phyloP scores from a whole-genome alignment of 257 asterid species.

The Haberlea rhodopensis region DNA sequence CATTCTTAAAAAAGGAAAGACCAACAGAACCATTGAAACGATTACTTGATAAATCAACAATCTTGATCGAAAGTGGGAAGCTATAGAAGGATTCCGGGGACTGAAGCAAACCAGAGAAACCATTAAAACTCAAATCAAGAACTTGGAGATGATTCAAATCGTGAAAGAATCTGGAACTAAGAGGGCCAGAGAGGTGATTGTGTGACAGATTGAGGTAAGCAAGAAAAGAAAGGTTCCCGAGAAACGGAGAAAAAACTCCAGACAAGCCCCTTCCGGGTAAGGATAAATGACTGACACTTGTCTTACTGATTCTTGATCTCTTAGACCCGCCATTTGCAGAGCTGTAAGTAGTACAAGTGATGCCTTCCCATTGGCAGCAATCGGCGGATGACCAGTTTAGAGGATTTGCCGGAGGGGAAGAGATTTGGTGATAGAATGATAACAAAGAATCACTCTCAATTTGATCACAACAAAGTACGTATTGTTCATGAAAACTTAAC shows the following conservation, averaged over 20 bases:
- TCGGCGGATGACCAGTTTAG: constrained; percentile 32
- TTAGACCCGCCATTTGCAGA: background rate
- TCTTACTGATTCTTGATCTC: too few relatives aligned
- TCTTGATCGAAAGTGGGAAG: constrained; percentile 18
- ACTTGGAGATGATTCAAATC: constrained; percentile 9
- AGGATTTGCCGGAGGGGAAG: constrained; percentile 8
- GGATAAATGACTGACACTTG: constrained; percentile 20
- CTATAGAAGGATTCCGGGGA: background rate
- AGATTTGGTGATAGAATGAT: constrained; percentile 23
- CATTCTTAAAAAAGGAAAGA: constrained; percentile 22
- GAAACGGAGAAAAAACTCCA: constrained; percentile 18
- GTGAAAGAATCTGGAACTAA: background rate
- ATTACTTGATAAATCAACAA: constrained; percentile 41
- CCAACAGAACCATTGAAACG: constrained; percentile 33
- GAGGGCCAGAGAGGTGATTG: constrained; percentile 30
- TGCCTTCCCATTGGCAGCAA: constrained; percentile 45
- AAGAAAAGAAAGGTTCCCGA: constrained; percentile 32
- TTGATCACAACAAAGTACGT: constrained; percentile 21
- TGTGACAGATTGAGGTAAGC: constrained; percentile 35
- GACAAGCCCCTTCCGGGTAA: constrained; percentile 21
- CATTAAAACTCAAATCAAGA: constrained; percentile 27
- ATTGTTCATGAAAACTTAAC: background rate
- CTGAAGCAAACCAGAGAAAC: constrained; percentile 24
- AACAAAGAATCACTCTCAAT: constrained; percentile 29
- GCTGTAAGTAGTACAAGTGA: constrained; percentile 18